These are phyloP conservation scores for Colletotrichum spaethianum DNA, from an alignment of 2,329 filamentous ascomycete genomes.

Conservation along the genomic window DNA sequence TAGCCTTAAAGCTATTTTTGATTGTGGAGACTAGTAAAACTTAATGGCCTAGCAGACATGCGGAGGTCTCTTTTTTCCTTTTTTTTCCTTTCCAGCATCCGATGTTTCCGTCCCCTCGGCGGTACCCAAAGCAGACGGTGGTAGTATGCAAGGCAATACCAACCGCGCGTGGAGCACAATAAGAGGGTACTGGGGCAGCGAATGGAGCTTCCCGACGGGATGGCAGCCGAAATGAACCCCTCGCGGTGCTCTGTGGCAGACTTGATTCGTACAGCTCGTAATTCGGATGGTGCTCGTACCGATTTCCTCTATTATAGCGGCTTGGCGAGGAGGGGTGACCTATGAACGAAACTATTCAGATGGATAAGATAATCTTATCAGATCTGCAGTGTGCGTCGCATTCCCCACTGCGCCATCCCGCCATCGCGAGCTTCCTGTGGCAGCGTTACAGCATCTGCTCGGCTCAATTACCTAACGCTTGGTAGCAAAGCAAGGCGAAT, in stretches of 20 bases:
- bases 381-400: constrained; percentile 41
- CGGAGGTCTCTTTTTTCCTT: too few relatives aligned
- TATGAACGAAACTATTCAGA: constrained; percentile 41
- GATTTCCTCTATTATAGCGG: background rate
- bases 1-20: too few relatives aligned
- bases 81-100: too few relatives aligned
- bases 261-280: constrained; percentile 2
- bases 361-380: constrained; percentile 52
- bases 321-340: constrained; percentile 35
- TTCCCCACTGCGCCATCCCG: constrained; percentile 17
- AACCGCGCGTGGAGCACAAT: constrained; percentile 4
- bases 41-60: too few relatives aligned
- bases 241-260: background rate
- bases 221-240: background rate
- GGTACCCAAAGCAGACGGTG: constrained; percentile 10
- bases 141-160: background rate
- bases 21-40: too few relatives aligned
- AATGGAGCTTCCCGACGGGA: constrained; percentile 16
- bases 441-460: constrained; percentile 28
- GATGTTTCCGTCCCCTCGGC: too few relatives aligned
- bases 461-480: constrained; percentile 21
- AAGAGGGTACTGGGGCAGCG: too few relatives aligned
- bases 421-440: constrained; percentile 8
- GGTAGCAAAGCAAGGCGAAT: background rate
- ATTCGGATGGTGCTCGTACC: constrained; percentile 5